Base-by-base conservation (phyloP, 2,329 filamentous ascomycete species). In the Pseudocercospora macadamiae region DNA sequence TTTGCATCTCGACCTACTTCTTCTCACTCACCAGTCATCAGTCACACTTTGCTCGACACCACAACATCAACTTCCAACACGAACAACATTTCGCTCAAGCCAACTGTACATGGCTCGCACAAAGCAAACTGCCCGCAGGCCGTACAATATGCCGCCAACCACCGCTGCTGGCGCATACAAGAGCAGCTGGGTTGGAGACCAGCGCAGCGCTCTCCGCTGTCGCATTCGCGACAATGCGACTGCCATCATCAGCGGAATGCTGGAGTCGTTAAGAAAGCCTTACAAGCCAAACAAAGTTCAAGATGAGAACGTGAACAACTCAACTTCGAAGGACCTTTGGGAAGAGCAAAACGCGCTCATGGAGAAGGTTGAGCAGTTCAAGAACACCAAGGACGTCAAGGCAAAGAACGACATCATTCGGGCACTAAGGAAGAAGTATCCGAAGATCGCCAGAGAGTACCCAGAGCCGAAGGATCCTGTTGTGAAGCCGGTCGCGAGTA, bases 211-310 rank as follows among this genome's bases (percentile, higher is more conserved):
- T 4, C 16, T 54, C 14, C 56, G 56, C 34, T 9, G 49, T 19
- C 51, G 56, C 7, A 59, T 59, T 5, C 51, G 44, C 23, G 44
- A 54, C 32, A 59, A 54, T 34, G 56, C 42, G 14, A 44, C 16
- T 21, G 42, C 51, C 23, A 51, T 51, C 16, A 25, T 54, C n/a
- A 19, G 30, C 26, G 28, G 39, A 19, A 37, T 54, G 7, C 45
- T 44, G 51, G 42, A 34, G 8, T n/a, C 25, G 14, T 3, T 54
- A 16, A 34, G 32, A 14, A 54, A 44, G 44, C 54, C 51, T 18
- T 59, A 54, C 23, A 51, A 44, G 32, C 56, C 51, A n/a, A 3
- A 8, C 2, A 49, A 51, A 16, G 9, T 26, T n/a, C n/a, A n/a
- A n/a, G n/a, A n/a, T 9, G 19, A 21, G 16, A 18, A 49, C 30